These are phyloP conservation scores for Phylloboletellus chloephorus DNA, from an alignment of 1,284 basidiomycete genomes.

Conservation along the genomic window DNA sequence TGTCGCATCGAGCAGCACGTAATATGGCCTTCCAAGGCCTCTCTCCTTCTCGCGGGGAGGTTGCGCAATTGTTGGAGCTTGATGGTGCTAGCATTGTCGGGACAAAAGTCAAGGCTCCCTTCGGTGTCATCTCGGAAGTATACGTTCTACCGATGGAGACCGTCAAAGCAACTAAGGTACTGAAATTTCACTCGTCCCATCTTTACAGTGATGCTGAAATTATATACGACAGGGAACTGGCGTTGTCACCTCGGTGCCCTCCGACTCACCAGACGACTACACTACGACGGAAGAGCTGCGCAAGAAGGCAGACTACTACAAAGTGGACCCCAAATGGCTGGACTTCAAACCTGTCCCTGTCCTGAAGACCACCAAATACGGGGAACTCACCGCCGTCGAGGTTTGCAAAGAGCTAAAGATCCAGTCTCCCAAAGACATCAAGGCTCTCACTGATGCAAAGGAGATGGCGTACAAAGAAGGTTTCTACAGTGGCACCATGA, in stretches of 20 bases:
- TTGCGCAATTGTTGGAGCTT: constrained; percentile 71
- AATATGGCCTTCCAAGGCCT: constrained; percentile 98
- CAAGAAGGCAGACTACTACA: constrained; percentile 97
- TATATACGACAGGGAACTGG: constrained; percentile 73
- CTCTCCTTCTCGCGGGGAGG: constrained; percentile 63
- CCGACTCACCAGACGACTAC: constrained; percentile 98
- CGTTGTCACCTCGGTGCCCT: constrained; percentile 97
- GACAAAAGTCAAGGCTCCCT: constrained; percentile 87
- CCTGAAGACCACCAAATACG: constrained; percentile 84
- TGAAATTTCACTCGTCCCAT: neutral
- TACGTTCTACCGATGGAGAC: constrained; percentile 98
- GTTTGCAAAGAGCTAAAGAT: constrained; percentile 91
- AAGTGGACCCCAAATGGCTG: constrained; percentile 89
- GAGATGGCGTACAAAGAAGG: constrained; percentile 98
- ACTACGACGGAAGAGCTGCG: constrained; percentile 87
- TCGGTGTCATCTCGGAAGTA: constrained; percentile 79
- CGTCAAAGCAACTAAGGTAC: constrained; percentile 86
- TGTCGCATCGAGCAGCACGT: constrained; percentile 86
- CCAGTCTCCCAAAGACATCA: constrained; percentile 90
- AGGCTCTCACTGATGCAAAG: constrained; percentile 94
- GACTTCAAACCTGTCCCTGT: constrained; percentile 85
- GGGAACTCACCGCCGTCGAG: constrained; percentile 86
- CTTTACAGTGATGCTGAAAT: constrained; percentile 1
- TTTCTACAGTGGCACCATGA: constrained; percentile 91
- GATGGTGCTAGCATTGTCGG: constrained; percentile 82